phyloP scores from a whole-genome alignment of 441 rosid genomes.

The Populus hybrid region DNA sequence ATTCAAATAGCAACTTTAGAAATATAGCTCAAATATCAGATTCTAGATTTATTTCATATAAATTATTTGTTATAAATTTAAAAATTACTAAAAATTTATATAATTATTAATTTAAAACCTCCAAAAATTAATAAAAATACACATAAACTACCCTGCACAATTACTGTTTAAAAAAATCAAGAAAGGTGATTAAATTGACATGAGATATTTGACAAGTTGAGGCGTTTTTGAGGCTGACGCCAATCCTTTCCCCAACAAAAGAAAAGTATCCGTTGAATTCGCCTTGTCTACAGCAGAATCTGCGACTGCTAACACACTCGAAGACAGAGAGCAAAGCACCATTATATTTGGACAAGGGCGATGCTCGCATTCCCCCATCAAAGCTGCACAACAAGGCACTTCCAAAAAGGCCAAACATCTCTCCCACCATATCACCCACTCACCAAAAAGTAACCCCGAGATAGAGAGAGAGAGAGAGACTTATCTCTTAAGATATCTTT shows the following conservation, averaged over 20 bases:
- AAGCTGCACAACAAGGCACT: not conserved
- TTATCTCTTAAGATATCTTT: slow-evolving; percentile 16
- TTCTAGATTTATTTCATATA: fast-evolving
- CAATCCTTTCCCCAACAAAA: not conserved
- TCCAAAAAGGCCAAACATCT: slow-evolving; percentile 11
- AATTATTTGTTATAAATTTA: fast-evolving
- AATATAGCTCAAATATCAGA: no score
- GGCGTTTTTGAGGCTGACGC: not conserved
- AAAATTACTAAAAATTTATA: no score
- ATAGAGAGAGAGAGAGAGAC: not conserved
- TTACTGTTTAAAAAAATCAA: no score
- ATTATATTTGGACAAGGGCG: not conserved
- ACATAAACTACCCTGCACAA: no score
- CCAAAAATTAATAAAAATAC: no score
- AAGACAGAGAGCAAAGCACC: not conserved
- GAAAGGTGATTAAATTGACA: no score
- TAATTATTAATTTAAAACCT: fast-evolving
- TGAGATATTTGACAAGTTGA: no score
- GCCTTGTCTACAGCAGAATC: slow-evolving; percentile 2
- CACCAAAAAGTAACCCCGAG: not conserved
- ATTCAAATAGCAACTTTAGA: fast-evolving
- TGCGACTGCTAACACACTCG: not conserved
- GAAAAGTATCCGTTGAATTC: not conserved
- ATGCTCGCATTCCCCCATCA: not conserved
- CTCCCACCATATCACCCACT: slow-evolving; percentile 22